These are phyloP conservation scores for Coleophoma eucalyptorum DNA, from an alignment of 2,329 filamentous ascomycete species.

Conservation along the genomic window DNA sequence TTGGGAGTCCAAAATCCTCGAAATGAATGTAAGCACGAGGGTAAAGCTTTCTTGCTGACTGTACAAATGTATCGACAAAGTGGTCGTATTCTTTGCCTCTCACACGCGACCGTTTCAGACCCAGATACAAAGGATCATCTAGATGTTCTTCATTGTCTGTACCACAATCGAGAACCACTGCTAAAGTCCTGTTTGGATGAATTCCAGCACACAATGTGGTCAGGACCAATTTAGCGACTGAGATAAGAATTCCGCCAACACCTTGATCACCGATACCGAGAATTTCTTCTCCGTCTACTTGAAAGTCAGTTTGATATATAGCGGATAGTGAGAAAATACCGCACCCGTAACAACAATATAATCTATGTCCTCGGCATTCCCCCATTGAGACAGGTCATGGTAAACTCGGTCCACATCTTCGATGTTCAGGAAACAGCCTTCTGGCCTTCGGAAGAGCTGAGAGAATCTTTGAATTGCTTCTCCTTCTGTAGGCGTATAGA, in stretches of 20 bases:
- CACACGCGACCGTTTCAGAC: conserved; percentile 62
- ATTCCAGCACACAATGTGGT: conserved; percentile 86
- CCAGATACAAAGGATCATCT: conserved; percentile 75
- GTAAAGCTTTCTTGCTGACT: conserved; percentile 62
- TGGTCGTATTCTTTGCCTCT: conserved; percentile 71
- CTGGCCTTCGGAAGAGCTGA: conserved; percentile 69
- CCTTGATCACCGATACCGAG: conserved; percentile 89
- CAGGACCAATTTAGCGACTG: conserved; percentile 76
- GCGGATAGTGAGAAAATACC: not conserved
- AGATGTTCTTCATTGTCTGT: conserved; percentile 76
- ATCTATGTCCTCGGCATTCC: conserved; percentile 70
- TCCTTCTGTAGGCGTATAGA: conserved; percentile 88
- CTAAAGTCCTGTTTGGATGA: conserved; percentile 72
- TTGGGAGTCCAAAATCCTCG: conserved; percentile 79
- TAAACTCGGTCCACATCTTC: conserved; percentile 63
- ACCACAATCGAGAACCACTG: conserved; percentile 81
- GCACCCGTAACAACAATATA: conserved; percentile 83
- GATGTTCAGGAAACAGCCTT: conserved; percentile 80
- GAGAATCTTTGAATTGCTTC: conserved; percentile 87
- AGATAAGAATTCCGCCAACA: conserved; percentile 80
- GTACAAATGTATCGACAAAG: conserved; percentile 74
- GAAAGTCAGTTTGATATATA: conserved; percentile 10
- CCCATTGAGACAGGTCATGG: conserved; percentile 65
- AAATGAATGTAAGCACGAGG: conserved; percentile 85
- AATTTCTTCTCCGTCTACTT: conserved; percentile 61